phyloP scores from a whole-genome alignment of 176 grass and related monocot genomes.

The Hyparrhenia diplandra region DNA sequence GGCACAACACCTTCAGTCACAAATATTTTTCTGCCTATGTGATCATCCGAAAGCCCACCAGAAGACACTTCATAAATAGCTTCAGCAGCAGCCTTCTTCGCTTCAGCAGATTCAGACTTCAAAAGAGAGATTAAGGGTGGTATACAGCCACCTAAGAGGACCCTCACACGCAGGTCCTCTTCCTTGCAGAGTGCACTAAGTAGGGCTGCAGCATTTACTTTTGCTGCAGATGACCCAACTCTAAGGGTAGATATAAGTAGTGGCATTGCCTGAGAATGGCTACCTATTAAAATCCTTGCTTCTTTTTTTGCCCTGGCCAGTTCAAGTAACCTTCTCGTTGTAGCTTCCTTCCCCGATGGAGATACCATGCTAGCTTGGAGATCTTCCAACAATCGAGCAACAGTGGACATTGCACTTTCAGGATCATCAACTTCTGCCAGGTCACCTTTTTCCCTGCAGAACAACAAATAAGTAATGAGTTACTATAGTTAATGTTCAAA shows the following conservation, averaged over 20 bases:
- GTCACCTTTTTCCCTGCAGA: slow-evolving; percentile 60
- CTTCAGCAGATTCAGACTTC: slow-evolving; percentile 74
- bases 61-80: slow-evolving; percentile 90
- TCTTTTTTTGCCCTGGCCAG: slow-evolving; percentile 71
- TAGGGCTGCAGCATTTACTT: slow-evolving; percentile 65
- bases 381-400: slow-evolving; percentile 82
- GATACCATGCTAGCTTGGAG: slow-evolving; percentile 77
- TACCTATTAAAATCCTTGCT: slow-evolving; percentile 72
- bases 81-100: slow-evolving; percentile 83
- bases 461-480: background rate
- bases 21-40: slow-evolving; percentile 99
- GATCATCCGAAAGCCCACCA: slow-evolving; percentile 82
- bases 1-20: slow-evolving; percentile 91
- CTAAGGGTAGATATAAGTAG: slow-evolving; percentile 87
- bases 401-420: slow-evolving; percentile 59
- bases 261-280: slow-evolving; percentile 90
- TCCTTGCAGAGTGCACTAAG: slow-evolving; percentile 89
- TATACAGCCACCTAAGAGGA: slow-evolving; percentile 91
- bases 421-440: slow-evolving; percentile 72
- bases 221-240: slow-evolving; percentile 61
- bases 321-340: slow-evolving; percentile 63
- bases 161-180: slow-evolving; percentile 76
- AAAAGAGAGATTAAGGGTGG: slow-evolving; percentile 84
- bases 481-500: background rate
- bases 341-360: slow-evolving; percentile 60